Conservation (phyloP, 352 stramenopile genomes). For the Aphanomyces euteiches region DNA sequence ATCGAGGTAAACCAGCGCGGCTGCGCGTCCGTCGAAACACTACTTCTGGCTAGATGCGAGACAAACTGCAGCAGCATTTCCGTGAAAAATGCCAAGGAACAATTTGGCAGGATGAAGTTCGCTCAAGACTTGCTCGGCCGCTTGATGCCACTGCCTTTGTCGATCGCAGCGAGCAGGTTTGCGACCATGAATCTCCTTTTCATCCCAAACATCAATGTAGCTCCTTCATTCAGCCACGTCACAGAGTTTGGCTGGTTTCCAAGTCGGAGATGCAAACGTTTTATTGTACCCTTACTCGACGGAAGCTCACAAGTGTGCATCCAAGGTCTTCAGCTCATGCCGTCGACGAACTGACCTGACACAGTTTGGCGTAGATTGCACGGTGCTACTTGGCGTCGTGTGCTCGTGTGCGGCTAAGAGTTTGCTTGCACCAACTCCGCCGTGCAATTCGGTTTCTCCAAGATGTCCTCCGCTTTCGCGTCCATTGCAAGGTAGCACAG, state of each 20-base stretch:
- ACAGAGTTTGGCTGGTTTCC: conserved; percentile 30
- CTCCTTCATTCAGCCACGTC: conserved; percentile 40
- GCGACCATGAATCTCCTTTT: background rate
- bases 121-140: conserved; percentile 46
- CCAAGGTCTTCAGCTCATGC: background rate
- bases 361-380: background rate
- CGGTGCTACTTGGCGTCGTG: conserved; percentile 4
- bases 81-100: conserved; percentile 43
- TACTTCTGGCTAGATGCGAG: conserved; percentile 38
- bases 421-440: background rate
- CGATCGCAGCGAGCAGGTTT: conserved; percentile 38
- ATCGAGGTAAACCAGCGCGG: conserved; percentile 3
- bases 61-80: conserved; percentile 40
- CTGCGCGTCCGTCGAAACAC: background rate
- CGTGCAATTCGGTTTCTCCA: background rate
- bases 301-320: conserved; percentile 36
- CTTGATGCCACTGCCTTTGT: conserved; percentile 51
- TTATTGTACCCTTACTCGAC: conserved; percentile 42
- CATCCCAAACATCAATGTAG: conserved; percentile 14
- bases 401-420: background rate
- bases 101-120: conserved; percentile 56
- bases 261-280: background rate
- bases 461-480: conserved; percentile 9
- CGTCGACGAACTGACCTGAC: background rate
- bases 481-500: conserved; percentile 2